phyloP scores from a whole-genome alignment of 139 green algal genomes.

The Tetradesmus obliquus region DNA sequence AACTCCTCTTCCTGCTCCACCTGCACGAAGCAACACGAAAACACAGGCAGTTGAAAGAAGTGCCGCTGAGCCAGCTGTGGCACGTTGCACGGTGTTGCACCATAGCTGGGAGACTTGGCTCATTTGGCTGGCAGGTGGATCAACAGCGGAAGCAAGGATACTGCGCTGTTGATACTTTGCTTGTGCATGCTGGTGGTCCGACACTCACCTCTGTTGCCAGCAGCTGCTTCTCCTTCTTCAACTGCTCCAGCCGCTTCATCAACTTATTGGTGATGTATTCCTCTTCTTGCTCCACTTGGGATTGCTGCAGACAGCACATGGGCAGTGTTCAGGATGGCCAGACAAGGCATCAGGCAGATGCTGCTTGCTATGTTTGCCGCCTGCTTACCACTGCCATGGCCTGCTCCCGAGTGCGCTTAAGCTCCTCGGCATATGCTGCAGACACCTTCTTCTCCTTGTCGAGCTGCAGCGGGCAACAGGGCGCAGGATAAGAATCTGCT shows the following conservation, averaged over 20 bases:
- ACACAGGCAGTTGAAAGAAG: background rate
- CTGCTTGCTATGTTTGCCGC: background rate
- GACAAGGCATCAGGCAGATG: background rate
- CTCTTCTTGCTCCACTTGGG: slow-evolving; percentile 81
- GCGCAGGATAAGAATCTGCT: background rate
- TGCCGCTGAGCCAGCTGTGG: background rate
- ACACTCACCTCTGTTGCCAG: slow-evolving; percentile 71
- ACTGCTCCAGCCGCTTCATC: slow-evolving; percentile 82
- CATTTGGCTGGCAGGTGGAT: background rate
- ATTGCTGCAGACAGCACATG: slow-evolving; percentile 53
- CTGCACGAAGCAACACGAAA: slow-evolving; percentile 29
- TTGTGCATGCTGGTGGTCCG: background rate
- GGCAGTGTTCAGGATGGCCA: background rate
- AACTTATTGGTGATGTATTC: slow-evolving; percentile 87
- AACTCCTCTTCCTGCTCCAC: slow-evolving; percentile 88
- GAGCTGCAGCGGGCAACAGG: slow-evolving; percentile 36
- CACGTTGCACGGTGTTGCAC: background rate
- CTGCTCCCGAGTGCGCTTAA: slow-evolving; percentile 66
- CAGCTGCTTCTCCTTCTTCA: slow-evolving; percentile 81
- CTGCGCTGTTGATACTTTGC: background rate
- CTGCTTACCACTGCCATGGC: slow-evolving; percentile 58
- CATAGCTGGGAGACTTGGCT: background rate
- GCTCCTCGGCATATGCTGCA: slow-evolving; percentile 57
- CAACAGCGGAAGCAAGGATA: background rate
- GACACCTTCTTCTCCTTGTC: slow-evolving; percentile 53